These are phyloP conservation scores for Mycosphaerella sp. DNA, from an alignment of 2,329 filamentous ascomycete species.

Conservation along the genomic window DNA sequence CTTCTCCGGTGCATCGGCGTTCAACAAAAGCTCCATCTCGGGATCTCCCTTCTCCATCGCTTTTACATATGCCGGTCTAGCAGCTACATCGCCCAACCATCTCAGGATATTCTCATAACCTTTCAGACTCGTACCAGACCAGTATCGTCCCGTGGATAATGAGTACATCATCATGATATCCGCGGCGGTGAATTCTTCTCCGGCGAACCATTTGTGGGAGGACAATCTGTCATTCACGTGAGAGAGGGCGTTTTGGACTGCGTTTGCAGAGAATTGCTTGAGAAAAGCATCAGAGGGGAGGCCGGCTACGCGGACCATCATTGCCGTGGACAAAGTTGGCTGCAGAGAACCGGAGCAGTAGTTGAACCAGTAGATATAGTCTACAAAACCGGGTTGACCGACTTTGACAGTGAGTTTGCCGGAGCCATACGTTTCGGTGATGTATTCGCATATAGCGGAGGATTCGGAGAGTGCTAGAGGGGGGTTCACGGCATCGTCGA, in stretches of 20 bases:
- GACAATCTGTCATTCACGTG: constrained; percentile 47
- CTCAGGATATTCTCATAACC: constrained; percentile 27
- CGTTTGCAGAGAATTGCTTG: constrained; percentile 30
- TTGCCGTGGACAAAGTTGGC: background rate
- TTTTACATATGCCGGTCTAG: constrained; percentile 27
- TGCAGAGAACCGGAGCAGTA: background rate
- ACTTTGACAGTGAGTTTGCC: constrained; percentile 47
- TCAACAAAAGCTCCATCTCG: constrained; percentile 23
- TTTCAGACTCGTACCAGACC: background rate
- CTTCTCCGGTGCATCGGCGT: constrained; percentile 16
- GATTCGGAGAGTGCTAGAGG: constrained; percentile 52
- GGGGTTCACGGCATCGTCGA: constrained; percentile 42
- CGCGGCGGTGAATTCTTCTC: constrained; percentile 55
- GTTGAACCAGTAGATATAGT: constrained; percentile 54
- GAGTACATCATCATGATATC: constrained; percentile 58
- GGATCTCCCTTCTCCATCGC: constrained; percentile 34
- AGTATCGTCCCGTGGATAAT: constrained; percentile 55
- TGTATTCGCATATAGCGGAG: constrained; percentile 56
- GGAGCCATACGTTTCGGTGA: constrained; percentile 48
- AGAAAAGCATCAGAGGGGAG: constrained; percentile 28
- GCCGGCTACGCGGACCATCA: background rate
- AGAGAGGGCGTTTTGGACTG: constrained; percentile 36
- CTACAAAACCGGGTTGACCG: constrained; percentile 45
- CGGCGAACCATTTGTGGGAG: constrained; percentile 51
- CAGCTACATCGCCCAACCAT: constrained; percentile 27